Conservation (phyloP, 2,329 filamentous ascomycete genomes). For the Ustulina deusta region DNA sequence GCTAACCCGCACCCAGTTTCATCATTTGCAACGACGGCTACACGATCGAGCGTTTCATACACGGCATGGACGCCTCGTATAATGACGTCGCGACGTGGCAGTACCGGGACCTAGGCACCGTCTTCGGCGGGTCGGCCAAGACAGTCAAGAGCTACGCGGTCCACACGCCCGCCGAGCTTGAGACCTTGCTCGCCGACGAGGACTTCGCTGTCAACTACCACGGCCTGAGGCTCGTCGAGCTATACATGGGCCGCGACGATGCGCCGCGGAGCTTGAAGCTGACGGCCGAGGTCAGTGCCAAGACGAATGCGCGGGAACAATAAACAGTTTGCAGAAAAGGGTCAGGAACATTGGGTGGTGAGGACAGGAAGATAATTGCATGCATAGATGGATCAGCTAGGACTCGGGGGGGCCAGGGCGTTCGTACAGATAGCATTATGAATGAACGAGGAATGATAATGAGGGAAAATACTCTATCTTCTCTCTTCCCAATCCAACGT, state of each 20-base stretch:
- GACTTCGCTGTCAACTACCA: slow-evolving; percentile 68
- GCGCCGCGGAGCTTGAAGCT: slow-evolving; percentile 76
- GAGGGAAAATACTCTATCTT: background rate
- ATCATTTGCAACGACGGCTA: slow-evolving; percentile 90
- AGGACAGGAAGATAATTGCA: background rate
- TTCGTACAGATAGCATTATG: too few species aligned
- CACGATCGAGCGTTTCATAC: slow-evolving; percentile 90
- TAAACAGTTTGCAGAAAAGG: background rate
- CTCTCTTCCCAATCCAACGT: background rate
- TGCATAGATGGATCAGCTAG: background rate
- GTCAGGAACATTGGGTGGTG: background rate
- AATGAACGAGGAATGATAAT: slow-evolving; percentile 10
- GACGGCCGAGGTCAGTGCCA: slow-evolving; percentile 78
- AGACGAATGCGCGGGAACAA: slow-evolving; percentile 65
- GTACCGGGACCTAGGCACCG: slow-evolving; percentile 74
- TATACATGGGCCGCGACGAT: slow-evolving; percentile 84
- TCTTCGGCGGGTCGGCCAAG: slow-evolving; percentile 71
- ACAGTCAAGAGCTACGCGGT: slow-evolving; percentile 70
- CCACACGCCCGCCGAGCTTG: slow-evolving; percentile 76
- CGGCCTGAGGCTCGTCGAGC: slow-evolving; percentile 78
- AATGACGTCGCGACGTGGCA: slow-evolving; percentile 85
- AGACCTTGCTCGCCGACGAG: slow-evolving; percentile 71
- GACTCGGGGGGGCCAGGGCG: background rate
- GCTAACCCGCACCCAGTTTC: slow-evolving; percentile 64
- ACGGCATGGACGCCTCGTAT: slow-evolving; percentile 82